A percentile compares a stretch with the other conserved stretches of the same genome.
phyloP scores from a whole-genome alignment of 192 early-diverging fungal species.

The Mortierella claussenii region DNA sequence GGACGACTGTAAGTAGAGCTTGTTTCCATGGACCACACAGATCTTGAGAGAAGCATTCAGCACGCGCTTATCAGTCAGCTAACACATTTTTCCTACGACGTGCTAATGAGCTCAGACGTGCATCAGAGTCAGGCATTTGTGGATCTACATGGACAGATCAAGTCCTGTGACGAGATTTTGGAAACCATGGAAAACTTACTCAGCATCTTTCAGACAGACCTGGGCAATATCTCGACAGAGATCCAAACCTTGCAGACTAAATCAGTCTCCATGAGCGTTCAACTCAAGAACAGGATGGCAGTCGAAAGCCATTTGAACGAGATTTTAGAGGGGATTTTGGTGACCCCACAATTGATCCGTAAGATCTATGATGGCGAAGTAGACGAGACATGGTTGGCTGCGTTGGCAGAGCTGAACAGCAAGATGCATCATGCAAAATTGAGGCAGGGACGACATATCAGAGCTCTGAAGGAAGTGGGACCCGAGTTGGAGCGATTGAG shows the following conservation, averaged over 20 bases:
- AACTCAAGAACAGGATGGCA: conserved; percentile 84
- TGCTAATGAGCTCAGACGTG: too few relatives aligned
- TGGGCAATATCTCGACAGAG: conserved; percentile 89
- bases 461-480: conserved; percentile 85
- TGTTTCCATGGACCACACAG: too few relatives aligned
- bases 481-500: conserved; percentile 94
- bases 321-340: conserved; percentile 87
- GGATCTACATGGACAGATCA: conserved; percentile 71
- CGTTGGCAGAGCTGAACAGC: conserved; percentile 86
- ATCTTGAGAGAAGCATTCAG: too few relatives aligned
- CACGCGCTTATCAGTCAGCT: too few relatives aligned
- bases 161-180: conserved; percentile 82
- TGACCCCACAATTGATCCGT: conserved; percentile 77
- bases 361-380: conserved; percentile 94
- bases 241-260: conserved; percentile 89
- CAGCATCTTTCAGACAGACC: conserved; percentile 85
- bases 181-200: conserved; percentile 88
- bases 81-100: too few relatives aligned
- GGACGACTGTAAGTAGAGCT: conserved; percentile 65
- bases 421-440: conserved; percentile 86
- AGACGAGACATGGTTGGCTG: conserved; percentile 88
- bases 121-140: conserved; percentile 69
- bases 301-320: conserved; percentile 78
- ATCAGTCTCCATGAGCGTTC: conserved; percentile 81
- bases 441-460: conserved; percentile 79